These are phyloP conservation scores for Sextonia rubra DNA, from an alignment of 164 flowering plant genomes.

Conservation along the genomic window DNA sequence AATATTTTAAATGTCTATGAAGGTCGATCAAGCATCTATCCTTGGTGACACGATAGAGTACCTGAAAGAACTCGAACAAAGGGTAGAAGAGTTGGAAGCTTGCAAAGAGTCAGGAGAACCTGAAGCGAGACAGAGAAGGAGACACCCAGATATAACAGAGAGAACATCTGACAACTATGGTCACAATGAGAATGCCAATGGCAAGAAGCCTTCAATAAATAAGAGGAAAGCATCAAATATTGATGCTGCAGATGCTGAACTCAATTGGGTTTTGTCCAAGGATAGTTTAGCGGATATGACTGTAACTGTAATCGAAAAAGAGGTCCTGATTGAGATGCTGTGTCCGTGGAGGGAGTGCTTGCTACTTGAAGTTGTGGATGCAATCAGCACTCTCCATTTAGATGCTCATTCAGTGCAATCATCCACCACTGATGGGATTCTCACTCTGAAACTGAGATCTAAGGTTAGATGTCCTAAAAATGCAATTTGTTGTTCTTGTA, in stretches of 20 bases:
- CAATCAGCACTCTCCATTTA: constrained; percentile 48
- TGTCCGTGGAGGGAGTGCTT: constrained; percentile 76
- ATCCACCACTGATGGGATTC: constrained; percentile 48
- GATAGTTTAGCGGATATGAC: constrained; percentile 35
- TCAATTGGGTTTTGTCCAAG: constrained; percentile 21
- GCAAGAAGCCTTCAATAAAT: constrained; percentile 32
- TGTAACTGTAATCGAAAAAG: constrained; percentile 44
- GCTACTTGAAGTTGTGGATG: constrained; percentile 67
- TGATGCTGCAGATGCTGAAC: constrained; percentile 31
- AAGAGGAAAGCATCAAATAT: constrained; percentile 67
- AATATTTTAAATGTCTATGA: constrained; percentile 16
- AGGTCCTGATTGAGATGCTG: constrained; percentile 52
- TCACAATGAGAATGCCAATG: constrained; percentile 18
- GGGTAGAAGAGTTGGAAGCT: constrained; percentile 65
- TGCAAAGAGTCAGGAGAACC: constrained; percentile 32
- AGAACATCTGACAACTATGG: constrained; percentile 68
- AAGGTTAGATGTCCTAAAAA: constrained; percentile 40
- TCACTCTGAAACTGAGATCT: constrained; percentile 52
- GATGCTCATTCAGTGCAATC: constrained; percentile 70
- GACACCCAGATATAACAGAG: constrained; percentile 41
- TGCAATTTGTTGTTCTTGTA: too few relatives aligned
- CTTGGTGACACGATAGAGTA: constrained; percentile 66
- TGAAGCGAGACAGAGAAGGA: constrained; percentile 38
- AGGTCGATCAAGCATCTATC: constrained; percentile 68
- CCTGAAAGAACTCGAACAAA: constrained; percentile 71